Evolutionary conservation across 2,329 filamentous ascomycete species (phyloP).

Genomic region (Tolypocladium endophyticum): DNA sequence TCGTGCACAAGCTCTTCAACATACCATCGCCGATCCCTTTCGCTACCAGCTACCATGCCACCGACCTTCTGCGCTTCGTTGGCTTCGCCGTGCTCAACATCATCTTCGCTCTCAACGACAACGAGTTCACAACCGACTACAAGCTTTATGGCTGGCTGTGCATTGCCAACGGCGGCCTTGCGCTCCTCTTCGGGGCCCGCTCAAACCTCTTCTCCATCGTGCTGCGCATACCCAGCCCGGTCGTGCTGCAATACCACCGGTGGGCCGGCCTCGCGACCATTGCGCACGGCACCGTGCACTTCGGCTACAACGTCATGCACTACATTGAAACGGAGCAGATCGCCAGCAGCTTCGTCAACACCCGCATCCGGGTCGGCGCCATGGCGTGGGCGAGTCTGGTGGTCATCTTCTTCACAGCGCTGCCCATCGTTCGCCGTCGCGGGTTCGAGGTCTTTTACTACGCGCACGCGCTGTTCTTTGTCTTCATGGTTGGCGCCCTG

Average conservation of each 20-base stretch:
- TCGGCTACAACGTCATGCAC: constrained; percentile 9
- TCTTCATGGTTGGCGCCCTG: constrained; percentile 11
- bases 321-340: constrained; percentile 12
- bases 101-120: constrained; percentile 10
- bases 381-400: constrained; percentile 9
- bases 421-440: constrained; percentile 8
- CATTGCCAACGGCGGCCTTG: constrained; percentile 14
- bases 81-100: constrained; percentile 12
- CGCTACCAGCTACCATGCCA: constrained; percentile 5
- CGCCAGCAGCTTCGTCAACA: constrained; percentile 3
- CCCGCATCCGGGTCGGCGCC: constrained; percentile 10
- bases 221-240: constrained; percentile 9
- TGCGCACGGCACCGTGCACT: constrained; percentile 11
- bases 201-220: constrained; percentile 10
- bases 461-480: constrained; percentile 12
- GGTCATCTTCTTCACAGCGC: constrained; percentile 10
- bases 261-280: constrained; percentile 12
- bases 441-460: constrained; percentile 14
- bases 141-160: constrained; percentile 16
- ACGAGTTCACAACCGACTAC: constrained; percentile 13
- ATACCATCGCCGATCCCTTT: neutral
- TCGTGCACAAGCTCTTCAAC: neutral
- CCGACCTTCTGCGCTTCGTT: constrained; percentile 9
- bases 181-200: constrained; percentile 11
- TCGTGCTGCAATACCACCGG: constrained; percentile 11